phyloP scores from a whole-genome alignment of 352 stramenopile species.

The Saprolegnia parasitica region DNA sequence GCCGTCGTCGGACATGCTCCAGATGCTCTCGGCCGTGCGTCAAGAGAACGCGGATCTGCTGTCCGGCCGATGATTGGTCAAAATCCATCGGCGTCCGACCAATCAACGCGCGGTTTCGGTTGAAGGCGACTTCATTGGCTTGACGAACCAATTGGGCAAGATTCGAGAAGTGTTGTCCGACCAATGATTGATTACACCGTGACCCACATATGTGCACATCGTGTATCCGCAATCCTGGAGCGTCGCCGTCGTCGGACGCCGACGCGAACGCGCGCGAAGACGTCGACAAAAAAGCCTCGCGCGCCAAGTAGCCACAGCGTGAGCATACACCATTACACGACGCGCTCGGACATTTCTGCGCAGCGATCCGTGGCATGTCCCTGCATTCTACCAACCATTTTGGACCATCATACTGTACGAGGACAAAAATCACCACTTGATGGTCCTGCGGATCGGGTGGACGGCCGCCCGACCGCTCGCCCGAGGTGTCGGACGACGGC shows the following conservation, averaged over 20 bases:
- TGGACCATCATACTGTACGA: too few relatives aligned
- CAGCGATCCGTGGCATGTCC: too few relatives aligned
- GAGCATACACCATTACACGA: background rate
- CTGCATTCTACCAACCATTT: too few relatives aligned
- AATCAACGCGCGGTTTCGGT: background rate
- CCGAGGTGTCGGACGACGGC: too few relatives aligned
- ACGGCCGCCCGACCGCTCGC: too few relatives aligned
- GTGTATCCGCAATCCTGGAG: background rate
- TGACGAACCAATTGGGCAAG: background rate
- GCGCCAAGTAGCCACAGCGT: background rate
- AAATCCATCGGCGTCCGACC: background rate
- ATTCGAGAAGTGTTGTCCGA: background rate
- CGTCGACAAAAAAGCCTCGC: too few relatives aligned
- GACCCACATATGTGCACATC: background rate
- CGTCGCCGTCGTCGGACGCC: background rate
- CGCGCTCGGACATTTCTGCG: too few relatives aligned
- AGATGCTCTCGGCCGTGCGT: background rate
- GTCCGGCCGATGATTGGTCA: background rate
- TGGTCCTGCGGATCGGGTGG: too few relatives aligned
- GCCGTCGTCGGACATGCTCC: background rate
- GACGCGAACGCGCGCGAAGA: background rate
- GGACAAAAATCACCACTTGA: too few relatives aligned
- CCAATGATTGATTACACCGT: too few relatives aligned
- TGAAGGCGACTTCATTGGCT: background rate
- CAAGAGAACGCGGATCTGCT: conserved; percentile 2